phyloP scores from a whole-genome alignment of 2,329 filamentous ascomycete species.

The Sporothrix phasma region DNA sequence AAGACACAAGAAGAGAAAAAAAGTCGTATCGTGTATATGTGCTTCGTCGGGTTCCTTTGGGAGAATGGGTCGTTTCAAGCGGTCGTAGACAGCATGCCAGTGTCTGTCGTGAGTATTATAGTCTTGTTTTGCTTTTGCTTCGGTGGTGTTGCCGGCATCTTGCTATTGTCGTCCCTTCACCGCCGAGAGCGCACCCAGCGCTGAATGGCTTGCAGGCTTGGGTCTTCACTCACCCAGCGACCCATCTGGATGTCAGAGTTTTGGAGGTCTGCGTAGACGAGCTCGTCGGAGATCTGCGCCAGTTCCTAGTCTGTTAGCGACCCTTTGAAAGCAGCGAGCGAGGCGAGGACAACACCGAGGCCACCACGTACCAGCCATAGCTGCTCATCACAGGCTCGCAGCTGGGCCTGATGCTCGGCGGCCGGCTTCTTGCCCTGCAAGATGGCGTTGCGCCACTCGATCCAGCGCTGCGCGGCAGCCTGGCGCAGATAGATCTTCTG shows the following conservation, averaged over 20 bases:
- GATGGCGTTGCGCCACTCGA: slow-evolving; percentile 43
- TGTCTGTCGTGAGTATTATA: neutral
- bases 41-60: neutral
- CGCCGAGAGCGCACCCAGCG: slow-evolving; percentile 46
- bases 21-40: neutral
- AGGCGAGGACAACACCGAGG: slow-evolving; percentile 12
- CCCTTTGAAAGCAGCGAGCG: neutral
- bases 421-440: slow-evolving; percentile 42
- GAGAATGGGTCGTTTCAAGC: neutral
- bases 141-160: neutral
- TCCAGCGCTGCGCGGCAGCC: slow-evolving; percentile 49
- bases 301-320: slow-evolving; percentile 35
- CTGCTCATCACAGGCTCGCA: slow-evolving; percentile 46
- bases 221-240: slow-evolving; percentile 55
- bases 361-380: slow-evolving; percentile 48
- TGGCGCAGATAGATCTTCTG: slow-evolving; percentile 57
- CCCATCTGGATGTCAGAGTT: slow-evolving; percentile 43
- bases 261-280: slow-evolving; percentile 46
- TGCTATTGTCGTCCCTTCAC: slow-evolving; percentile 7
- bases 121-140: neutral
- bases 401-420: slow-evolving; percentile 36
- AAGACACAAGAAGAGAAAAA: slow-evolving; percentile 4
- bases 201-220: slow-evolving; percentile 45
- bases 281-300: slow-evolving; percentile 47
- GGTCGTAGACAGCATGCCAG: neutral